A percentile compares a stretch with the other conserved stretches of the same genome.
These are phyloP conservation scores for Fusarium sp. DNA, from an alignment of 2,329 filamentous ascomycete genomes.

Conservation along the genomic window DNA sequence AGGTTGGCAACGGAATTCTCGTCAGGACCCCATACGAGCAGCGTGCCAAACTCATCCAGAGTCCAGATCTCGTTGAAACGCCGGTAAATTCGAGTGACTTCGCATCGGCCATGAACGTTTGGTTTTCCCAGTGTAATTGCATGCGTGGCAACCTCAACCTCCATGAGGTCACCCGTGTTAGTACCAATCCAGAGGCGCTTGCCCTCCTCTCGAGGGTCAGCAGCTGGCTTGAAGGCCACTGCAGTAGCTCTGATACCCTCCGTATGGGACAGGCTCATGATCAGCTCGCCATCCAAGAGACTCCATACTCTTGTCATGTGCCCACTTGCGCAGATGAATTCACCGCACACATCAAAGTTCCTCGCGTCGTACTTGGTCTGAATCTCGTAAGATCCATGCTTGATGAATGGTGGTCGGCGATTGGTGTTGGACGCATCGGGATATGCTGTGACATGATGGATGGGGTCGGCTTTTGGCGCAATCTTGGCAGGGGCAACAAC, in stretches of 20 bases:
- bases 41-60: slow-evolving; percentile 86
- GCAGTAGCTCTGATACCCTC: slow-evolving; percentile 87
- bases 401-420: slow-evolving; percentile 81
- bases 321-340: slow-evolving; percentile 87
- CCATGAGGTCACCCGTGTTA: slow-evolving; percentile 87
- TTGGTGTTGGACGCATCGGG: slow-evolving; percentile 89
- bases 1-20: slow-evolving; percentile 78
- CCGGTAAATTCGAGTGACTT: slow-evolving; percentile 87
- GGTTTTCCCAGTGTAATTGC: slow-evolving; percentile 76
- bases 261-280: slow-evolving; percentile 85
- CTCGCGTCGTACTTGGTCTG: slow-evolving; percentile 88
- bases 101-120: slow-evolving; percentile 80
- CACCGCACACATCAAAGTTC: slow-evolving; percentile 87
- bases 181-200: slow-evolving; percentile 89
- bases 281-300: slow-evolving; percentile 80
- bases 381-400: slow-evolving; percentile 80
- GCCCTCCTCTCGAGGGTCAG: slow-evolving; percentile 83
- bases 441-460: slow-evolving; percentile 72
- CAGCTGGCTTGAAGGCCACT: slow-evolving; percentile 86
- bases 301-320: slow-evolving; percentile 92
- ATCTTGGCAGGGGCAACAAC: slow-evolving; percentile 33
- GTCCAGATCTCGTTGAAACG: slow-evolving; percentile 94
- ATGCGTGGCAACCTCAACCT: slow-evolving; percentile 84
- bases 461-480: slow-evolving; percentile 54
- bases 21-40: slow-evolving; percentile 89